Base-by-base conservation (phyloP, 345 rosid species). In the Acer yangbiense region DNA sequence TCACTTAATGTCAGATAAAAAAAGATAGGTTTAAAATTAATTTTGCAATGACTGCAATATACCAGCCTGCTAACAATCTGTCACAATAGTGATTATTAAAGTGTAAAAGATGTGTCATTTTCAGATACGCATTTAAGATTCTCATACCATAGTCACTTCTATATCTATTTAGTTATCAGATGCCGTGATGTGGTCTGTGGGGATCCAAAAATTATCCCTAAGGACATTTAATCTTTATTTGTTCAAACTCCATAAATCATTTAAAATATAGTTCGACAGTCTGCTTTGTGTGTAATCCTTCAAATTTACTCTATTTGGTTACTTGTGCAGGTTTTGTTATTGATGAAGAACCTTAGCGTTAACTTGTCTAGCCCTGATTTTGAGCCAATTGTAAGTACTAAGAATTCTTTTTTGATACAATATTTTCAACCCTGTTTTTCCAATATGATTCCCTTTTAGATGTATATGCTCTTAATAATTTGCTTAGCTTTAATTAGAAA, bases 291-390 rank as follows among this genome's bases (percentile, higher is more conserved):
- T 43, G 35, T 39, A 32, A 76, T 67, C 72, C 72, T 76, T 14
- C 14, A 17, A 55, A 65, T 46, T 14, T 54, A 2, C 6, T 35
- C 12, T 32, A 14, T 62, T 72, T 73, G 73, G 32, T 79, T 64
- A 67, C 72, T 85, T 68, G 70, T 87, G 82, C 87, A 96, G 99
- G 99, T 94, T 79, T 75, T 96, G 73, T 81, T 96, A 74, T 74
- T 96, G 90, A 96, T 94, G 95, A 90, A 87, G 81, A 96, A 96
- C 88, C 93, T 96, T 75, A 86, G 95, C 46, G 79, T 92, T 35
- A 96, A 96, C 88, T 83, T 96, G 90, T 86, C 92, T 70, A 88
- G 87, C 83, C 97, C 98, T 81, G 95, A 88, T 80, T 91, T 91
- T 77, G 97, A 92, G 87, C 89, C 97, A 81, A 52, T 88, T 77